A percentile compares a stretch with the other conserved stretches of the same genome.
These are phyloP conservation scores for Euphorbia peplus DNA, from an alignment of 345 rosid species.

Conservation along the genomic window DNA sequence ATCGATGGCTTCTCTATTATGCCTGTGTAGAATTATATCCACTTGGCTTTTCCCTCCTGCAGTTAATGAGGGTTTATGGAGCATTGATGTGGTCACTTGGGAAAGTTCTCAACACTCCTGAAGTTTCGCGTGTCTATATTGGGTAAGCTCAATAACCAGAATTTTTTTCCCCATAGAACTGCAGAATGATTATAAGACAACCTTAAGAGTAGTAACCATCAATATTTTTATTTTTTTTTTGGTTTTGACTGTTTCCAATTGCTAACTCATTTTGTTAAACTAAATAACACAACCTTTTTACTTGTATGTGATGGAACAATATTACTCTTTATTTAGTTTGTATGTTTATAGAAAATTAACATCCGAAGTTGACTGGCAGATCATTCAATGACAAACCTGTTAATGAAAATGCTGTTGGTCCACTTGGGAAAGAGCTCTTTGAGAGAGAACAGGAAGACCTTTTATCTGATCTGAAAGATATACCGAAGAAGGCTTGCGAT, in stretches of 20 bases:
- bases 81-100: slow-evolving; percentile 99
- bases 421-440: slow-evolving; percentile 84
- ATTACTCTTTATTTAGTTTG: not conserved
- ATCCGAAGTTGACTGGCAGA: slow-evolving; percentile 38
- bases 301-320: too few relatives aligned
- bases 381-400: slow-evolving; percentile 94
- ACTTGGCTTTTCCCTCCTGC: slow-evolving; percentile 16
- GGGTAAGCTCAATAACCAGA: slow-evolving; percentile 47
- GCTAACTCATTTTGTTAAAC: not conserved
- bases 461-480: slow-evolving; percentile 78
- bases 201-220: not conserved
- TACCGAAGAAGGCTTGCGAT: slow-evolving; percentile 98
- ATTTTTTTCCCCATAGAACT: not conserved
- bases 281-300: too few relatives aligned
- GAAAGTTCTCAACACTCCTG: slow-evolving; percentile 92
- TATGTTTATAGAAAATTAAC: slow-evolving; percentile 6
- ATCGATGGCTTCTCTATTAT: not conserved
- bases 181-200: not conserved
- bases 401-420: slow-evolving; percentile 70
- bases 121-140: slow-evolving; percentile 87
- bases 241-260: not conserved
- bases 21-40: slow-evolving; percentile 2
- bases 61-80: slow-evolving; percentile 99
- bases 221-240: not conserved
- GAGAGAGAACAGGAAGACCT: slow-evolving; percentile 96